Evolutionary conservation across 345 rosid species (phyloP).

Genomic region (Populus simonii): DNA sequence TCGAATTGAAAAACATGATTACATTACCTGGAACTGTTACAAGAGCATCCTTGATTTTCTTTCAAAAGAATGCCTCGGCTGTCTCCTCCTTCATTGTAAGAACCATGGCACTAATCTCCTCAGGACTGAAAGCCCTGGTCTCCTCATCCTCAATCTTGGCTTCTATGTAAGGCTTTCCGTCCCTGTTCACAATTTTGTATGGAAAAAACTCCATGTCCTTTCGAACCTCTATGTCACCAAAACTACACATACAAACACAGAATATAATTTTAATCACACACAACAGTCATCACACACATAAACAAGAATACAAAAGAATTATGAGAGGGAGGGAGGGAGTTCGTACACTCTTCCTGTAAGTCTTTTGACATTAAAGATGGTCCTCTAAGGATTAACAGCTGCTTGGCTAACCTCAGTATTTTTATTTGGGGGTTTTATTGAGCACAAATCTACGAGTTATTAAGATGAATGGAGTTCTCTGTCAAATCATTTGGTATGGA

Average conservation of each 20-base stretch:
- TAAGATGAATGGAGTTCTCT: too few relatives aligned
- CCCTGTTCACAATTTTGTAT: constrained; percentile 30
- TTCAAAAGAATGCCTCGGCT: constrained; percentile 31
- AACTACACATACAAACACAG: background rate
- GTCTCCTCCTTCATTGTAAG: constrained; percentile 32
- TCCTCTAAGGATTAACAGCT: constrained; percentile 21
- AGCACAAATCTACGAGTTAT: too few relatives aligned
- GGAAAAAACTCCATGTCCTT: constrained; percentile 31
- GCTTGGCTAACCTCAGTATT: background rate
- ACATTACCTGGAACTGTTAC: constrained; percentile 29
- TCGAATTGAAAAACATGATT: background rate
- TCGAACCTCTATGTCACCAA: constrained; percentile 31
- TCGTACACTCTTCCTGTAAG: constrained; percentile 31
- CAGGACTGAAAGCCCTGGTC: constrained; percentile 31
- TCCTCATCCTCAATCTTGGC: constrained; percentile 27
- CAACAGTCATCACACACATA: too few relatives aligned
- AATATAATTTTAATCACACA: background rate
- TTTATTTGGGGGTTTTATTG: too few relatives aligned
- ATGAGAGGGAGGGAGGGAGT: too few relatives aligned
- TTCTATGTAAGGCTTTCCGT: constrained; percentile 29
- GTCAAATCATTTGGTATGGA: too few relatives aligned
- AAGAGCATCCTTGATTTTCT: constrained; percentile 37
- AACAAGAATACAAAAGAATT: background rate
- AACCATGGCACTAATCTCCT: constrained; percentile 32
- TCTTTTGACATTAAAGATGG: constrained; percentile 29